Evolutionary conservation across 164 flowering plant species (phyloP).

Genomic region (Berberis thunbergii): DNA sequence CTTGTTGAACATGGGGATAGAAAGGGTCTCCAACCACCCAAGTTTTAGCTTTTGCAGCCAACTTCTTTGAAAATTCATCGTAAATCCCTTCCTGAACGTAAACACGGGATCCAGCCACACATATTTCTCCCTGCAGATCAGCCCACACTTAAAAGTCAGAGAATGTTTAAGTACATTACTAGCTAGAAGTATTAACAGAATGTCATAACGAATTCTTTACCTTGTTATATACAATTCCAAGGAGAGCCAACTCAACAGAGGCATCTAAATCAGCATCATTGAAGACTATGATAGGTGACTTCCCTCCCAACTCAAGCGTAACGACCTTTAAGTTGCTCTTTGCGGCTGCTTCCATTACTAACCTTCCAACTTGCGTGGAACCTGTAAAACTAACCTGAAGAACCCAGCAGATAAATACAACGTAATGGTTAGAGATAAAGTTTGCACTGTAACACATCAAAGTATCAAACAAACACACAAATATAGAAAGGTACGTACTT

Average conservation of each 20-base stretch:
- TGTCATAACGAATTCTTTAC: conserved; percentile 11
- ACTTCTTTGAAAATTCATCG: conserved; percentile 46
- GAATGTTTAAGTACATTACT: not conserved
- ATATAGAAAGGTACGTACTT: conserved; percentile 23
- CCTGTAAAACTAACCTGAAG: conserved; percentile 75
- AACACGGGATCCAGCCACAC: conserved; percentile 68
- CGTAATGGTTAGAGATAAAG: not conserved
- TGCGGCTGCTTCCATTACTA: conserved; percentile 69
- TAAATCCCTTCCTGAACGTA: conserved; percentile 86
- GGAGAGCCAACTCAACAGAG: conserved; percentile 54
- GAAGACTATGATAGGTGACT: conserved; percentile 72
- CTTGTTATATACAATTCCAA: conserved; percentile 47
- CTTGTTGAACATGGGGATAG: conserved; percentile 52
- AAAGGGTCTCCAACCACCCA: conserved; percentile 89
- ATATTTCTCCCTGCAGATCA: conserved; percentile 65
- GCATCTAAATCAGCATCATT: conserved; percentile 71
- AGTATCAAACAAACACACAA: not conserved
- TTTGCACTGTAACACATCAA: not conserved
- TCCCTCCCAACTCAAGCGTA: conserved; percentile 81
- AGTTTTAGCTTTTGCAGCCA: conserved; percentile 40
- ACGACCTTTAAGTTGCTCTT: conserved; percentile 66
- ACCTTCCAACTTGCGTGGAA: conserved; percentile 65
- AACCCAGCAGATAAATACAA: not conserved
- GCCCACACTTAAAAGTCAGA: not conserved
- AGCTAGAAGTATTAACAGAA: not conserved